These are phyloP conservation scores for Fusarium concolor DNA, from an alignment of 2,329 filamentous ascomycete species.

Conservation along the genomic window DNA sequence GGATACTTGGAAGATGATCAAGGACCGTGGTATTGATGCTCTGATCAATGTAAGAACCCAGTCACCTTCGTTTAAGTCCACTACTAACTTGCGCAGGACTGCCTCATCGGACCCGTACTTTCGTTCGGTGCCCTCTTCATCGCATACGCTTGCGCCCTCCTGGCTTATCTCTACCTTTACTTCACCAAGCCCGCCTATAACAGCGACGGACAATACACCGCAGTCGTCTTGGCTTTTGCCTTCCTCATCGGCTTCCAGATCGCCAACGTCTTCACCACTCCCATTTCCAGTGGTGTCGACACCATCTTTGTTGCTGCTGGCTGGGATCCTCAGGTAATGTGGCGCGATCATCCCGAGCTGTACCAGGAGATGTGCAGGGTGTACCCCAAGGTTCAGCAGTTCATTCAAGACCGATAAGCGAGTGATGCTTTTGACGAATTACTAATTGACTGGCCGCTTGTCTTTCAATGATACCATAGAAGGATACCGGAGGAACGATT, in stretches of 20 bases:
- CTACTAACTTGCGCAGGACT: constrained; percentile 65
- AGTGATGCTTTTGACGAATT: background rate
- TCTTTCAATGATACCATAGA: constrained; percentile 29
- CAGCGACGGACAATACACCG: constrained; percentile 72
- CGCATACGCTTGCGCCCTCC: constrained; percentile 81
- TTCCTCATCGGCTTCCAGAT: constrained; percentile 94
- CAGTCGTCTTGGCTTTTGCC: constrained; percentile 83
- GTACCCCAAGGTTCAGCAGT: constrained; percentile 85
- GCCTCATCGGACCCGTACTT: constrained; percentile 79
- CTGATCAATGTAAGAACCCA: constrained; percentile 72
- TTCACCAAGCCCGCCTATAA: constrained; percentile 88
- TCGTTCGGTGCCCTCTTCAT: constrained; percentile 86
- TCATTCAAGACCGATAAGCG: constrained; percentile 63
- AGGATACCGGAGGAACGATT: constrained; percentile 3
- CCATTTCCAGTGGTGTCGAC: constrained; percentile 87
- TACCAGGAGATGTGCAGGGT: constrained; percentile 82
- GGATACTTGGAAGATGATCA: constrained; percentile 92
- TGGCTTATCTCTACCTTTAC: constrained; percentile 87
- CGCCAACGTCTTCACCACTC: constrained; percentile 88
- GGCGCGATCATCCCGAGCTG: constrained; percentile 82
- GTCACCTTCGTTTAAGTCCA: accelerated
- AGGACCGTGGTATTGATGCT: constrained; percentile 89
- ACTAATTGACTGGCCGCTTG: background rate
- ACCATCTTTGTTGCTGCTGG: constrained; percentile 87
- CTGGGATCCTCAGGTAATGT: constrained; percentile 78